Base-by-base conservation (phyloP, 257 asterid genomes). In the Nicotiana tomentosiformis region DNA sequence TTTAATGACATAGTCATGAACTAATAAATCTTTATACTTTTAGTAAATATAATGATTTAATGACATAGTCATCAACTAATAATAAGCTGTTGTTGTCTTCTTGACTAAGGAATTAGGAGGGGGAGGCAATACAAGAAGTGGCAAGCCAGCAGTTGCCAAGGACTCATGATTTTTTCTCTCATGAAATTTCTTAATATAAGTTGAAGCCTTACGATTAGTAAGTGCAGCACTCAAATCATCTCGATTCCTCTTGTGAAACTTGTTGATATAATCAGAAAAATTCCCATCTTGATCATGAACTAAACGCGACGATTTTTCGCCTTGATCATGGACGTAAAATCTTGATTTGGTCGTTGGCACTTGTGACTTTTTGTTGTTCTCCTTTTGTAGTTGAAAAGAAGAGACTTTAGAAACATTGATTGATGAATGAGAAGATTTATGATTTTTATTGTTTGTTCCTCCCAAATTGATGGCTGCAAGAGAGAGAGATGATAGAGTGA, bases 401-500 rank as follows among this genome's bases (percentile, higher is more conserved):
- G 79, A 58, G 32, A 43, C 43, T 15, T 77, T 56, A 69, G 82
- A 10, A 18, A 18, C 11, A 46, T 16, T 12, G 35, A 61, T 43
- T 5, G 78, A 46, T 5, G 61, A 46, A 23, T 23, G 79, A 26
- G 62, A 74, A 3, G 3, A 43, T 14, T 46, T 74, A 1, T 74
- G 39, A 16, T 56, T 26, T n/a, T 43, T 37, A 14, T 60, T 49
- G 77, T 7, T 80, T 83, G 7, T 87, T 77, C 62, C 61, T 66
- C 83, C 76, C 55, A 82, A 29, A 64, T 57, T 84, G 35, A 83
- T 66, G 8, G 82, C 26, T 82, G 90, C 89, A 2, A 87, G 16
- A 32, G 89, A 87, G n/a, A 89, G 72, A 7, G 86, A 84, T 15
- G 88, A 89, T 77, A 84, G 55, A 82, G 82, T 89, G 79, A 87